These are phyloP conservation scores for Vigna reflexopilosa DNA, from an alignment of 306 rosid genomes.

Conservation along the genomic window DNA sequence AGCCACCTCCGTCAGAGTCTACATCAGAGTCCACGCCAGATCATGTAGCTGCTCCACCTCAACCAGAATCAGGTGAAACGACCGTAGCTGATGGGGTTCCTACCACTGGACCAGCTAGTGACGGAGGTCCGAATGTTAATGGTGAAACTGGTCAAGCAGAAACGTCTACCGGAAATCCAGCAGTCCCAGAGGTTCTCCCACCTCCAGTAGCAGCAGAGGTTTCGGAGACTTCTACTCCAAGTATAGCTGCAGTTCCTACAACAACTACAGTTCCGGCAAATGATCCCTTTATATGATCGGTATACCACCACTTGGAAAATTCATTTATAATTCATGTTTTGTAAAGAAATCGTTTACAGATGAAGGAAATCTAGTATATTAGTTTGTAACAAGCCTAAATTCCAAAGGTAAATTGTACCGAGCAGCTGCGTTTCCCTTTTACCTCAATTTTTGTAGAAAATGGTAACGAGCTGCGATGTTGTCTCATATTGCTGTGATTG, in stretches of 20 bases:
- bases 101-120: slow-evolving; percentile 50
- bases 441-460: slow-evolving; percentile 29
- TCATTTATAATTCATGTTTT: slow-evolving; percentile 25
- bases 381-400: slow-evolving; percentile 42
- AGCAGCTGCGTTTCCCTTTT: slow-evolving; percentile 17
- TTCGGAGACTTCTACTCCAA: slow-evolving; percentile 41
- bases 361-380: slow-evolving; percentile 36
- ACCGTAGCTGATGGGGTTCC: slow-evolving; percentile 41
- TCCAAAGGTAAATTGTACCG: slow-evolving; percentile 37
- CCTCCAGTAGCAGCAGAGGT: slow-evolving; percentile 49
- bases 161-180: slow-evolving; percentile 40
- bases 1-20: slow-evolving; percentile 45
- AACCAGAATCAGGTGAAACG: slow-evolving; percentile 57
- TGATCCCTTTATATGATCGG: slow-evolving; percentile 52
- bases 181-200: slow-evolving; percentile 48
- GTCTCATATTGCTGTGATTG: slow-evolving; percentile 37
- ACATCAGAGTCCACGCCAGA: slow-evolving; percentile 45
- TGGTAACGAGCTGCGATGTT: slow-evolving; percentile 33
- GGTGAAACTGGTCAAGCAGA: slow-evolving; percentile 53
- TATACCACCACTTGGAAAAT: slow-evolving; percentile 31
- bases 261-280: slow-evolving; percentile 35
- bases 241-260: not conserved
- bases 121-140: slow-evolving; percentile 43
- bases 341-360: slow-evolving; percentile 48
- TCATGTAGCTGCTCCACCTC: slow-evolving; percentile 44